Evolutionary conservation across 177 flowering plant genomes (phyloP).

Genomic region (Vitis hybrid): DNA sequence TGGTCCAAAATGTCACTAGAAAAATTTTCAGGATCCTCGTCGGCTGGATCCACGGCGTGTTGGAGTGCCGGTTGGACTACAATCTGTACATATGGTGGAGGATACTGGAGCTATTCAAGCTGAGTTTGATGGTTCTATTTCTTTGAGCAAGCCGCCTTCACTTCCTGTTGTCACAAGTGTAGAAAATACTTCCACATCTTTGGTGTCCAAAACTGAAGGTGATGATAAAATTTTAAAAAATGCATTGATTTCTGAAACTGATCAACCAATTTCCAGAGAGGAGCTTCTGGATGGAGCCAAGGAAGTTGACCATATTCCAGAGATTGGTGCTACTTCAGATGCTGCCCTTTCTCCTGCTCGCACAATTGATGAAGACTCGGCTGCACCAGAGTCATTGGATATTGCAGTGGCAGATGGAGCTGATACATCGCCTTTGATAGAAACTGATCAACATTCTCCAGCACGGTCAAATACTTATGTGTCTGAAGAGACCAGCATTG

Average conservation of each 20-base stretch:
- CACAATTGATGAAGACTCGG: slow-evolving; percentile 35
- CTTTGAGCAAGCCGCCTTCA: slow-evolving; percentile 33
- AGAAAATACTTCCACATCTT: slow-evolving; percentile 32
- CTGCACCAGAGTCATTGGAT: slow-evolving; percentile 25
- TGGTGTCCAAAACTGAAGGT: slow-evolving; percentile 23
- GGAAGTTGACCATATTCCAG: slow-evolving; percentile 28
- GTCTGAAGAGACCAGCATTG: slow-evolving; percentile 54
- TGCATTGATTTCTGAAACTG: slow-evolving; percentile 25
- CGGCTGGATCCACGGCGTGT: slow-evolving; percentile 90
- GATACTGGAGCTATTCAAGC: slow-evolving; percentile 33
- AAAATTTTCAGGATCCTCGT: slow-evolving; percentile 86
- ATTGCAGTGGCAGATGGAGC: slow-evolving; percentile 23
- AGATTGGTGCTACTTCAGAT: slow-evolving; percentile 36
- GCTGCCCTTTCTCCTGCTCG: slow-evolving; percentile 32
- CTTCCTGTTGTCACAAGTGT: slow-evolving; percentile 19
- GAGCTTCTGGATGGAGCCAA: slow-evolving; percentile 30
- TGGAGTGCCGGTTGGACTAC: slow-evolving; percentile 38
- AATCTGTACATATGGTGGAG: slow-evolving; percentile 42
- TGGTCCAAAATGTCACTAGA: neutral
- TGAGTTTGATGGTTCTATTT: slow-evolving; percentile 40
- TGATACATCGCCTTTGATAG: slow-evolving; percentile 35
- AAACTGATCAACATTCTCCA: slow-evolving; percentile 56
- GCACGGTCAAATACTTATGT: slow-evolving; percentile 33
- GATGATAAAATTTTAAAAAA: slow-evolving; percentile 34
- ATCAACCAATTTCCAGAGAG: slow-evolving; percentile 32